A percentile compares a stretch with the other conserved stretches of the same genome.
phyloP scores from a whole-genome alignment of 805 yeast species.

The Ogataea siamensis region DNA sequence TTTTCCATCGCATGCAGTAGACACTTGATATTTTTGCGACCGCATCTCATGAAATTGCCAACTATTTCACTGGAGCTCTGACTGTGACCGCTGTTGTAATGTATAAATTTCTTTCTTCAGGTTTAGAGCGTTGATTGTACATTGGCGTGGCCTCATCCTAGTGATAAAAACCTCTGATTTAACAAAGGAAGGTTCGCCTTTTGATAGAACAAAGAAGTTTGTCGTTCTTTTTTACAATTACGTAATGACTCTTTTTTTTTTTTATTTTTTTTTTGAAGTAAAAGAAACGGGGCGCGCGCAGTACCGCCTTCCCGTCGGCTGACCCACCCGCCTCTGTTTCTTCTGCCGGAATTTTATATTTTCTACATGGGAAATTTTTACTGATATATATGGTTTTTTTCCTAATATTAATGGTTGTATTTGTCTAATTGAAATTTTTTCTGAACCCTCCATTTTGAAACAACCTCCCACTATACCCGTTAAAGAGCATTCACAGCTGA shows the following conservation, averaged over 20 bases:
- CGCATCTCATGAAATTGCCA: not conserved
- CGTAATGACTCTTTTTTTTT: not conserved
- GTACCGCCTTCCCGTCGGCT: conserved; percentile 3
- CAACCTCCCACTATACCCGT: not conserved
- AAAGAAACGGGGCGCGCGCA: conserved; percentile 10
- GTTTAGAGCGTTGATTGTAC: too few species aligned
- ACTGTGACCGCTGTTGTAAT: too few species aligned
- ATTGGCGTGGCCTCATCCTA: too few species aligned
- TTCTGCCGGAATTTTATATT: conserved; percentile 1
- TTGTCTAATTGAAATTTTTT: conserved; percentile 12
- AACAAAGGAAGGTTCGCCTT: not conserved
- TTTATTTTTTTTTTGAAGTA: not conserved
- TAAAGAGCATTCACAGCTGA: not conserved
- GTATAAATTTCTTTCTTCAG: too few species aligned
- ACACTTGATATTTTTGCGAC: too few species aligned
- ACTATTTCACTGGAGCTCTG: too few species aligned
- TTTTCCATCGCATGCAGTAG: not conserved
- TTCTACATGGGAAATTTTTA: conserved; percentile 8
- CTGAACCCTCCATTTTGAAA: conserved; percentile 8
- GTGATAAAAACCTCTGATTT: too few species aligned
- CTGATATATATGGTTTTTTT: conserved; percentile 3
- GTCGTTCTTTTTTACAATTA: not conserved
- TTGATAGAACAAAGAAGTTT: not conserved
- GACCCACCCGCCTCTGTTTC: conserved; percentile 6
- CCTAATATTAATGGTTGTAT: conserved; percentile 7